Evolutionary conservation across 768 basidiomycete genomes (phyloP).

Genomic region (Collybia sordida): DNA sequence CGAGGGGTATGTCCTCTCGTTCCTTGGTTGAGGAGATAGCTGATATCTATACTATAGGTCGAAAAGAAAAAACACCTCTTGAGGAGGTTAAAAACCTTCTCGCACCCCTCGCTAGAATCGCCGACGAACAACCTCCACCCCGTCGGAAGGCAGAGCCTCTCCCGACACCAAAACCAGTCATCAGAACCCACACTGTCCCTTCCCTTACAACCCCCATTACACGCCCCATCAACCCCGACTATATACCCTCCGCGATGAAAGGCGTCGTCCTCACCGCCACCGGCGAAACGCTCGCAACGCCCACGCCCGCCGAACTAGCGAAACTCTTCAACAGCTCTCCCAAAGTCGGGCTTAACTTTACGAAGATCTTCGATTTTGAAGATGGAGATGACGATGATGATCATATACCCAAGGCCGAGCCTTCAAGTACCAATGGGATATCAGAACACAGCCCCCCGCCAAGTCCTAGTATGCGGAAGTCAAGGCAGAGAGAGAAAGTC

Average conservation of each 20-base stretch:
- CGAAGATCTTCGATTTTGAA: constrained; percentile 75
- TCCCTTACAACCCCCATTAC: constrained; percentile 55
- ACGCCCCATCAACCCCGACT: constrained; percentile 33
- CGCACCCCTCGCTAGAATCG: constrained; percentile 39
- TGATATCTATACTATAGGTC: constrained; percentile 25
- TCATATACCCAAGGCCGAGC: constrained; percentile 19
- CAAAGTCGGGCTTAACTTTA: constrained; percentile 70
- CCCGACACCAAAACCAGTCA: constrained; percentile 24
- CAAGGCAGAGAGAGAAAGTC: constrained; percentile 30
- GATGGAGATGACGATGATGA: constrained; percentile 36
- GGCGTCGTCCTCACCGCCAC: constrained; percentile 80
- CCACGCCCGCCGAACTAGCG: constrained; percentile 62
- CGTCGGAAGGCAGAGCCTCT: constrained; percentile 18
- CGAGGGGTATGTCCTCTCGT: constrained; percentile 19
- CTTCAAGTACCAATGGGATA: constrained; percentile 21
- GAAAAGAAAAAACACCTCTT: constrained; percentile 57
- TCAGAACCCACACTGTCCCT: constrained; percentile 19
- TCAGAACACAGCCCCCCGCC: constrained; percentile 37
- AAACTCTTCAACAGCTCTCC: constrained; percentile 71
- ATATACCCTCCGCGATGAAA: constrained; percentile 61
- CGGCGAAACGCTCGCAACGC: constrained; percentile 72
- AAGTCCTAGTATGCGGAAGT: constrained; percentile 45
- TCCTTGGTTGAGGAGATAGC: background rate
- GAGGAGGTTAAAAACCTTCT: constrained; percentile 78
- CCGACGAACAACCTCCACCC: constrained; percentile 23